These are phyloP conservation scores for Fusarium sublunatum DNA, from an alignment of 2,329 filamentous ascomycete species.

Conservation along the genomic window DNA sequence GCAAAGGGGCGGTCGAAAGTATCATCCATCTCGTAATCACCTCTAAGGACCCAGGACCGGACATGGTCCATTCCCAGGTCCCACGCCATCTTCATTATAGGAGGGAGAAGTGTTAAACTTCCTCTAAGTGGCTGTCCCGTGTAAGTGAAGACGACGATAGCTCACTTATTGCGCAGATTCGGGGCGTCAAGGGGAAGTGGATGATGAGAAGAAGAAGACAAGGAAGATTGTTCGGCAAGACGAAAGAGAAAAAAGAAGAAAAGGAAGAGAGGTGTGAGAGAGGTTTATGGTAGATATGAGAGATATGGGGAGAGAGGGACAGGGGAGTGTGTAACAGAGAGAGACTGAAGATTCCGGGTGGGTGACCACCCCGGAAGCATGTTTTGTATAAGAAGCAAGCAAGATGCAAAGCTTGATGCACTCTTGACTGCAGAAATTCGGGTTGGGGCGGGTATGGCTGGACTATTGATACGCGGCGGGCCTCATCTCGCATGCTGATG, in stretches of 20 bases:
- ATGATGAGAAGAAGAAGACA: not conserved
- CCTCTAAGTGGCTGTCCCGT: slow-evolving; percentile 20
- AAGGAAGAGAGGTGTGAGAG: slow-evolving; percentile 22
- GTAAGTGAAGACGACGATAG: slow-evolving; percentile 11
- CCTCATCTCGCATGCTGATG: slow-evolving; percentile 42
- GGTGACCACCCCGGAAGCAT: slow-evolving; percentile 36
- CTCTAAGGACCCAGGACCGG: slow-evolving; percentile 45
- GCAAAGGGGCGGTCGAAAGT: slow-evolving; percentile 38
- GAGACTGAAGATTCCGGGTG: slow-evolving; percentile 40
- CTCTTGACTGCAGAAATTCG: slow-evolving; percentile 35
- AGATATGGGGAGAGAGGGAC: slow-evolving; percentile 25
- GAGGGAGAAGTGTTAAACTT: slow-evolving; percentile 14
- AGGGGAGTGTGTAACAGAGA: slow-evolving; percentile 29
- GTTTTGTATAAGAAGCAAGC: slow-evolving; percentile 44
- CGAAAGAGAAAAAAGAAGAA: slow-evolving; percentile 7
- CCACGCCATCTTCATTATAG: slow-evolving; percentile 46
- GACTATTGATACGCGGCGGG: slow-evolving; percentile 42
- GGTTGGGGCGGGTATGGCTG: slow-evolving; percentile 41
- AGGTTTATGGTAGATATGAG: slow-evolving; percentile 28
- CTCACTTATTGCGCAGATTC: not conserved
- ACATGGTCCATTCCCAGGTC: slow-evolving; percentile 46
- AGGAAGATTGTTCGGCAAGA: not conserved
- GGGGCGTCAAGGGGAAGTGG: not conserved
- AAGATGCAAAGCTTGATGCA: slow-evolving; percentile 32
- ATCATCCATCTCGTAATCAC: slow-evolving; percentile 37